Base-by-base conservation (phyloP, 2,329 filamentous ascomycete genomes). In the Trichoderma sp. region DNA sequence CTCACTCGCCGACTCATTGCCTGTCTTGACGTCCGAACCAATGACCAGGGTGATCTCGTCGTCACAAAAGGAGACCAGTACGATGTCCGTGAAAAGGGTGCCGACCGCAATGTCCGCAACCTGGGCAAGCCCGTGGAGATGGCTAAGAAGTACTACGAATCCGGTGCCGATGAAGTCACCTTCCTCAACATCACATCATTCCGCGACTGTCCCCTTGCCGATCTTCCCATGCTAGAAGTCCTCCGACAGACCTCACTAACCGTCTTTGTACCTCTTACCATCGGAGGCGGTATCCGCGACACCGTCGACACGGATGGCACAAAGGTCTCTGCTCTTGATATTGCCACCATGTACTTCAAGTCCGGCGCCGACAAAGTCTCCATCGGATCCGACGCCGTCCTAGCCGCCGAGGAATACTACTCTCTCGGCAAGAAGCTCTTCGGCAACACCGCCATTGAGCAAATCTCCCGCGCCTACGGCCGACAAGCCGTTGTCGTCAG, bases 1-100 rank as follows among this genome's bases (percentile, higher is more conserved):
- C 86, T 99, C 65, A 99, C 96, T n/a, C 88, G 94, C 72, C 90
- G 96, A 75, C 90, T 99, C 65, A 98, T 99, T 79, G 96, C 96
- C 32, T 99, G 96, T 79, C 90, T 99, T 32, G 96, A 99, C 79
- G 96, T 99, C 65, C 92, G 96, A 57, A 90, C 95, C 68, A 99
- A 99, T 81, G 96, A 99, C 80, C 87, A 92, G 73, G 96, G 96
- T 39, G 96, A 99, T 81, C 86, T 99, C 11, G 96, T 99, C 0
- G 96, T 99, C 47, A 99, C 96, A 15, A 99, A 99, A 82, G 96
- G 96, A 71, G 96, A 99, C 82, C 95, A 98, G 81, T 99, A 99
- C 84, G 96, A 99, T 78, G 96, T 99, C 7, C 93, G 96, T 36
- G 96, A 98, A 78, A 98, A 98, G 82, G 85, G 85, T 26, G 85